Percentiles rank a stretch among this genome's conserved stretches.
Evolutionary conservation across 495 filamentous ascomycete species (phyloP).

Genomic region (Evernia prunastri): DNA sequence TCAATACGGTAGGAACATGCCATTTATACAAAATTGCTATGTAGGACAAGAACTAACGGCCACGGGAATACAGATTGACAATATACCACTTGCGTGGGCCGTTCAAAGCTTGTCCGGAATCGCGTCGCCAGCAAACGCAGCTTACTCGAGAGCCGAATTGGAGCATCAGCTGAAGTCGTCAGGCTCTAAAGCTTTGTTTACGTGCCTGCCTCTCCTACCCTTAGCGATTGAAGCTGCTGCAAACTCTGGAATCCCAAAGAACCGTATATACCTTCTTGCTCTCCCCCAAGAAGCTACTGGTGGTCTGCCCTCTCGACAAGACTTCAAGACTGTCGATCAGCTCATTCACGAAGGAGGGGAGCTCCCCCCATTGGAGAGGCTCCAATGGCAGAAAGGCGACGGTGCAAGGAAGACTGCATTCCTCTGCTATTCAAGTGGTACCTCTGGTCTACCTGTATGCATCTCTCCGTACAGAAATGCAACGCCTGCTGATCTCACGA

Average conservation of each 20-base stretch:
- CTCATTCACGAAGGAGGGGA: constrained; percentile 59
- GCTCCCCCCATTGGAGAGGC: constrained; percentile 53
- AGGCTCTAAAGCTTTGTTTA: constrained; percentile 69
- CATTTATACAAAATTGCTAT: neutral
- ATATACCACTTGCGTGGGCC: constrained; percentile 66
- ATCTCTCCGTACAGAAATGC: neutral
- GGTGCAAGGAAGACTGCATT: constrained; percentile 72
- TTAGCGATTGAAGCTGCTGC: constrained; percentile 64
- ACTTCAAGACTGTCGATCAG: constrained; percentile 65
- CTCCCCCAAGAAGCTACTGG: constrained; percentile 50
- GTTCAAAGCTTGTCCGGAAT: constrained; percentile 72
- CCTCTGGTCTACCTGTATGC: constrained; percentile 74
- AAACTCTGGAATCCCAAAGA: constrained; percentile 59
- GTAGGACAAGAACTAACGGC: constrained; percentile 10
- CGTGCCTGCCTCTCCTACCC: constrained; percentile 66
- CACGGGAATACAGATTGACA: constrained; percentile 59
- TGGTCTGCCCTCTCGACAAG: constrained; percentile 39
- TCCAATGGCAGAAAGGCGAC: constrained; percentile 68
- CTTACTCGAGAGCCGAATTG: constrained; percentile 68
- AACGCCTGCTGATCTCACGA: constrained; percentile 4
- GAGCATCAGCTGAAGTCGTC: constrained; percentile 74
- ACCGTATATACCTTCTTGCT: constrained; percentile 68
- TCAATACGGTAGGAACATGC: constrained; percentile 63
- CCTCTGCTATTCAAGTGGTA: constrained; percentile 85
- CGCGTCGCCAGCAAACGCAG: constrained; percentile 73